Conservation (phyloP, 2,329 filamentous ascomycete species). For the Colletotrichum tamarilloi region DNA sequence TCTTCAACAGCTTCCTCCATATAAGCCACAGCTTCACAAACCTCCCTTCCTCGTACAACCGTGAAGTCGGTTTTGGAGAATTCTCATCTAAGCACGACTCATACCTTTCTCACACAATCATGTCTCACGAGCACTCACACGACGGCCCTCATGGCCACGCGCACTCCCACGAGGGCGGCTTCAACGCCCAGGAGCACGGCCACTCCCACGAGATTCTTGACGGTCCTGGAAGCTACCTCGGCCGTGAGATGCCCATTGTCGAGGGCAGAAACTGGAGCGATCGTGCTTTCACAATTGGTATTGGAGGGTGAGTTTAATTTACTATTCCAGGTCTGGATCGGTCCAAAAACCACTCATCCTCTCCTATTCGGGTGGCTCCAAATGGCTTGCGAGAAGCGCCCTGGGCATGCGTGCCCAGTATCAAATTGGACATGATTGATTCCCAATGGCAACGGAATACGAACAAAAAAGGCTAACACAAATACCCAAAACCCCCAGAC, state of each 20-base stretch:
- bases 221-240: slow-evolving; percentile 89
- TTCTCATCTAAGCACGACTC: too few species aligned
- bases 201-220: slow-evolving; percentile 96
- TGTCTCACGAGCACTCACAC: slow-evolving; percentile 61
- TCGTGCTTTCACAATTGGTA: slow-evolving; percentile 95
- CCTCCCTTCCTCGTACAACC: background rate
- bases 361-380: background rate
- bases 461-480: slow-evolving; percentile 30
- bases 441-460: background rate
- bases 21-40: background rate
- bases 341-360: slow-evolving; percentile 10
- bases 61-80: background rate
- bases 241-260: slow-evolving; percentile 92
- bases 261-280: slow-evolving; percentile 90
- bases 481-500: slow-evolving; percentile 61
- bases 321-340: background rate
- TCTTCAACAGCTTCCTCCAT: background rate
- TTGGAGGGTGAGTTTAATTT: slow-evolving; percentile 81
- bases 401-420: too few species aligned
- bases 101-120: slow-evolving; percentile 9
- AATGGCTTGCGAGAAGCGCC: background rate
- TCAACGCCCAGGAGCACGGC: slow-evolving; percentile 79
- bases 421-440: background rate
- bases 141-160: slow-evolving; percentile 60
- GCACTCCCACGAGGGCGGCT: slow-evolving; percentile 67